Conservation (phyloP, 1,284 basidiomycete genomes). For the Rhodotorula sp. region DNA sequence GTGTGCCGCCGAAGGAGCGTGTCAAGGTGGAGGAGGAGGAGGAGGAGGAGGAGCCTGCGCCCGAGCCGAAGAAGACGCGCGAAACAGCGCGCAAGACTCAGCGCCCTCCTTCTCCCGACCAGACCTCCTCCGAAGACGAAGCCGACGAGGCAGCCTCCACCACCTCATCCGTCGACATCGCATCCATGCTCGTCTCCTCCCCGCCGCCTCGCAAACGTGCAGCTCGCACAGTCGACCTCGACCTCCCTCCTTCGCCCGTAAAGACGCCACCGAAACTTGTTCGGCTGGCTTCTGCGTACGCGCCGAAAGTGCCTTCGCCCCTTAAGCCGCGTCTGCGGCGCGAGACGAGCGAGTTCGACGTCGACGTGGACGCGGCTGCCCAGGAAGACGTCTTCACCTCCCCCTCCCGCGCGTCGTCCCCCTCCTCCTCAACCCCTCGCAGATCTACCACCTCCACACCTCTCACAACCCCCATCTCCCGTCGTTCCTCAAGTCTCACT, state of each 20-base stretch:
- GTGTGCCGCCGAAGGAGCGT: not conserved
- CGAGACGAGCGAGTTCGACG: not conserved
- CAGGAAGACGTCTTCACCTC: not conserved
- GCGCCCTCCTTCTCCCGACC: conserved; percentile 13
- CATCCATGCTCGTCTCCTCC: not conserved
- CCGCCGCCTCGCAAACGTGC: conserved; percentile 17
- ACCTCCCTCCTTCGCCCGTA: not conserved
- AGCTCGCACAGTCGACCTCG: not conserved
- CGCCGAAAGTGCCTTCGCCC: conserved; percentile 10
- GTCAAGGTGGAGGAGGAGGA: not conserved
- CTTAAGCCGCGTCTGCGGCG: conserved; percentile 9
- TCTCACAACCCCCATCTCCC: not conserved
- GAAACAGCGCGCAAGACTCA: no score
- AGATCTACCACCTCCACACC: not conserved
- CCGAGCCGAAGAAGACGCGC: no score
- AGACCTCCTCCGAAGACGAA: conserved; percentile 3
- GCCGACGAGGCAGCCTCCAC: not conserved
- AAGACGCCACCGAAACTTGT: conserved; percentile 9
- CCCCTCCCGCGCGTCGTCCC: not conserved
- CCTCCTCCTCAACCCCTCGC: conserved; percentile 2
- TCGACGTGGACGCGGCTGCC: not conserved
- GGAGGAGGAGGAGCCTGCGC: not conserved
- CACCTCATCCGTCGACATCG: not conserved
- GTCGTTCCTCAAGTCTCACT: not conserved
- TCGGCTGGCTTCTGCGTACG: not conserved